Percentiles rank a stretch among this genome's conserved stretches.
phyloP scores from a whole-genome alignment of 495 filamentous ascomycete species.

The Cladorrhinum samala region DNA sequence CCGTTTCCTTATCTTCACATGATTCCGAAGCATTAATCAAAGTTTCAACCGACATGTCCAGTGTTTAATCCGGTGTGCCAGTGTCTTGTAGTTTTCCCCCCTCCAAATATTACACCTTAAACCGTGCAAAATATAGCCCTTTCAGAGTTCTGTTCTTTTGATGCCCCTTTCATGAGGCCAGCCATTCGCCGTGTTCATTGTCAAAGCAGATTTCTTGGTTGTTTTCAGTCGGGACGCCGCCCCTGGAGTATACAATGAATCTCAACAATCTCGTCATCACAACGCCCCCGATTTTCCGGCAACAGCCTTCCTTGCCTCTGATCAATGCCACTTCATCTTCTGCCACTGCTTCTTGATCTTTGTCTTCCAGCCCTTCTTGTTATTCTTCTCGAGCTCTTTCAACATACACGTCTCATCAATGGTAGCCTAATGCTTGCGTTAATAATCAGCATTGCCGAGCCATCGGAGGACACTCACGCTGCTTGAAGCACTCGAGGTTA shows the following conservation, averaged over 20 bases:
- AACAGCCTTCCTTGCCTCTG: no score
- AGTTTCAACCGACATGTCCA: no score
- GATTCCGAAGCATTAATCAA: no score
- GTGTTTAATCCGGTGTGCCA: neutral
- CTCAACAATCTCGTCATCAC: neutral
- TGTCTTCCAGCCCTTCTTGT: neutral
- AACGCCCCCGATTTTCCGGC: no score
- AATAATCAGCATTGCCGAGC: neutral
- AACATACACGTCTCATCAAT: neutral
- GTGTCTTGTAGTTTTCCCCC: neutral
- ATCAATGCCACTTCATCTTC: neutral
- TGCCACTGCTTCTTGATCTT: neutral
- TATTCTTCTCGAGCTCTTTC: neutral
- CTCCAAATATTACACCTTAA: neutral
- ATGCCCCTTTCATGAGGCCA: no score
- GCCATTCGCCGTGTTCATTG: neutral
- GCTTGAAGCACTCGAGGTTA: neutral
- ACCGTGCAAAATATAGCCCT: neutral
- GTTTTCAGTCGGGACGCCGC: neutral
- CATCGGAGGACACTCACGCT: no score
- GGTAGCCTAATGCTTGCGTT: neutral
- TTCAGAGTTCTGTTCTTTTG: no score
- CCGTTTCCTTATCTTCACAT: constrained; percentile 13
- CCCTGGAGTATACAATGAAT: neutral
- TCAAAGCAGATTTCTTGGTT: neutral